Percentiles rank a stretch among this genome's conserved stretches.
phyloP scores from a whole-genome alignment of 805 yeast species.

The Cyberlindnera sargentensis region DNA sequence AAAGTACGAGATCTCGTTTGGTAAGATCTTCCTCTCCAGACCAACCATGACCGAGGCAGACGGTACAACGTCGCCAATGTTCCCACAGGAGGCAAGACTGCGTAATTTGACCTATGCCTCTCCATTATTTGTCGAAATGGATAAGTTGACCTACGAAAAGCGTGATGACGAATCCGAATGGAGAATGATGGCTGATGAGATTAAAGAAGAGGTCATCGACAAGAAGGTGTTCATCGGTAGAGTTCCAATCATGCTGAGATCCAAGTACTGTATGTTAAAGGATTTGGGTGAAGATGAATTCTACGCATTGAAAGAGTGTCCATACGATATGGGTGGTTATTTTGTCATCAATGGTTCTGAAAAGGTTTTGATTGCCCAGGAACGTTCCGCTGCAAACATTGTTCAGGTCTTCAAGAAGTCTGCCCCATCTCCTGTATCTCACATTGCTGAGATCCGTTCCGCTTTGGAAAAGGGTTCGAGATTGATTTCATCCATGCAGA shows the following conservation, averaged over 20 bases:
- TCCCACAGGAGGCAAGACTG: slow-evolving; percentile 96
- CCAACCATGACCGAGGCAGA: slow-evolving; percentile 99
- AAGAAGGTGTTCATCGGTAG: slow-evolving; percentile 89
- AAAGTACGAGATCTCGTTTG: slow-evolving; percentile 95
- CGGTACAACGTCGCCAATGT: slow-evolving; percentile 98
- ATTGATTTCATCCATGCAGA: slow-evolving; percentile 88
- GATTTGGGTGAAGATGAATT: slow-evolving; percentile 89
- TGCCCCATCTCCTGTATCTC: slow-evolving; percentile 94
- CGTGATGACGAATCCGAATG: slow-evolving; percentile 70
- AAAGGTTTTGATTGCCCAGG: slow-evolving; percentile 97
- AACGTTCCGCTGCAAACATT: slow-evolving; percentile 95
- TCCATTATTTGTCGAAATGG: slow-evolving; percentile 93
- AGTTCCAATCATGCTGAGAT: slow-evolving; percentile 96
- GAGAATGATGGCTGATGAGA: slow-evolving; percentile 49
- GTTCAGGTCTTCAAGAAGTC: slow-evolving; percentile 98
- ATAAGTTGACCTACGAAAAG: slow-evolving; percentile 79
- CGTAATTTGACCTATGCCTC: slow-evolving; percentile 95
- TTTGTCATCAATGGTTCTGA: slow-evolving; percentile 98
- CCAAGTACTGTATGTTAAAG: slow-evolving; percentile 89
- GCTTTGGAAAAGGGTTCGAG: slow-evolving; percentile 97
- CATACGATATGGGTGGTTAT: slow-evolving; percentile 99
- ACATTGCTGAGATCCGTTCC: slow-evolving; percentile 92
- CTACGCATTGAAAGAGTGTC: slow-evolving; percentile 95
- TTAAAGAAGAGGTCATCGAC: slow-evolving; percentile 45
- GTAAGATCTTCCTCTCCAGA: slow-evolving; percentile 90